Base-by-base conservation (phyloP, 2,329 filamentous ascomycete genomes). In the Xylariaceae sp. region DNA sequence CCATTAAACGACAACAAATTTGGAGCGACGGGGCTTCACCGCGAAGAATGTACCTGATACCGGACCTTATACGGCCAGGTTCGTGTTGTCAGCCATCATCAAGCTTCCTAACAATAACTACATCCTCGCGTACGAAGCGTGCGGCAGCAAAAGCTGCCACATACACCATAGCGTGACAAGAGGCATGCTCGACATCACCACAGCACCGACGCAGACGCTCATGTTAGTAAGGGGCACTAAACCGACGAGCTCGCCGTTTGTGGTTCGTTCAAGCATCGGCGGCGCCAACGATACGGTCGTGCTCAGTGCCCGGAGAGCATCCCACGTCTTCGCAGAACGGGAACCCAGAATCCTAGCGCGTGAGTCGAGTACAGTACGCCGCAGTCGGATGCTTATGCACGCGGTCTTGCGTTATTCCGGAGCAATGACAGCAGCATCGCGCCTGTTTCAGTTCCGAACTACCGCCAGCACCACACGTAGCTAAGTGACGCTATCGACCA, bases 41-140 rank as follows among this genome's bases (percentile, higher is more conserved):
- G 67, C 80, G 27, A 65, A 78, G 37, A 77, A 84, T 44, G 76
- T 80, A 27, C 60, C 68, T 28, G 78, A 80, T 44, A 54, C 5
- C 5, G 24, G 19, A n/a, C 25, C 27, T 17, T 45, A 44, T 25
- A 13, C 31, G 22, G 36, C 40, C 10, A 30, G 40, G 11, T 38
- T 41, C 46, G 55, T 53, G 15, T 56, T 54, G 56, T 64, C 7
- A 7, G 38, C 38, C 2, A 64, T 83, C 10, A 63, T 68, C 2
- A 51, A 66, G 48, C 64, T 83, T 62, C 75, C 38, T 18, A 72
- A 70, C 39, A 69, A 66, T 35, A 57, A 73, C 47, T 82, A 69
- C 53, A 70, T 83, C 45, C 72, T 77, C 58, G 38, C 56, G 45
- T 29, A 58, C 52, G 35, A 58, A 50, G 8, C 52, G 28, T 48